Percentiles rank a stretch among this genome's conserved stretches.
These are phyloP conservation scores for Colletotrichum coccodes DNA, from an alignment of 2,329 filamentous ascomycete genomes.

Conservation along the genomic window DNA sequence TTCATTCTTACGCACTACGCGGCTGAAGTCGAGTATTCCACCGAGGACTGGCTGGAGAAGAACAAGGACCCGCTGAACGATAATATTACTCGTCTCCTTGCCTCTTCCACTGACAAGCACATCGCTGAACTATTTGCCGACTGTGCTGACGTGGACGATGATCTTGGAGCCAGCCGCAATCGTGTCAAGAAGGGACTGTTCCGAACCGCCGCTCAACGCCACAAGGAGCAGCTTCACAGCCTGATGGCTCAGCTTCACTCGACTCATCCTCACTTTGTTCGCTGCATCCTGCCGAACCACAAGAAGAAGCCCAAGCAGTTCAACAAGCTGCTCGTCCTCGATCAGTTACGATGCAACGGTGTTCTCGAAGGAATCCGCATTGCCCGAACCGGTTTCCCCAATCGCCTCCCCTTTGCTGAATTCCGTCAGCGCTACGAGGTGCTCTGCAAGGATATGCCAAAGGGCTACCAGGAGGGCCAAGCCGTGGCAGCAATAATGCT, in stretches of 20 bases:
- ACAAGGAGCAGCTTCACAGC: constrained; percentile 98
- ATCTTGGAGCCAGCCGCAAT: constrained; percentile 72
- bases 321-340: constrained; percentile 89
- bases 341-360: constrained; percentile 98
- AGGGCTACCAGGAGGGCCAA: constrained; percentile 91
- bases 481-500: constrained; percentile 86
- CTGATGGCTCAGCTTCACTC: constrained; percentile 94
- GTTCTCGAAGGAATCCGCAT: constrained; percentile 99
- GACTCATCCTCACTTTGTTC: constrained; percentile 97
- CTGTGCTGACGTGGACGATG: constrained; percentile 85
- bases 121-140: constrained; percentile 87
- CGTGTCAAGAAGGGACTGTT: constrained; percentile 97
- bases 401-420: constrained; percentile 89
- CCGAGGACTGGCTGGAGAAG: constrained; percentile 95
- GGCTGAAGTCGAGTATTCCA: constrained; percentile 96
- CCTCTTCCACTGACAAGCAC: constrained; percentile 83
- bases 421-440: constrained; percentile 97
- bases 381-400: constrained; percentile 95
- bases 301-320: constrained; percentile 97
- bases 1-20: constrained; percentile 98
- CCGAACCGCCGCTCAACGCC: constrained; percentile 93
- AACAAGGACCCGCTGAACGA: constrained; percentile 99
- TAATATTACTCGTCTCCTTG: constrained; percentile 90
- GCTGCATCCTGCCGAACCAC: constrained; percentile 97
- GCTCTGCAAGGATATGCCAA: constrained; percentile 87